These are phyloP conservation scores for Hemileia vastatrix DNA, from an alignment of 1,284 basidiomycete species.

Conservation along the genomic window DNA sequence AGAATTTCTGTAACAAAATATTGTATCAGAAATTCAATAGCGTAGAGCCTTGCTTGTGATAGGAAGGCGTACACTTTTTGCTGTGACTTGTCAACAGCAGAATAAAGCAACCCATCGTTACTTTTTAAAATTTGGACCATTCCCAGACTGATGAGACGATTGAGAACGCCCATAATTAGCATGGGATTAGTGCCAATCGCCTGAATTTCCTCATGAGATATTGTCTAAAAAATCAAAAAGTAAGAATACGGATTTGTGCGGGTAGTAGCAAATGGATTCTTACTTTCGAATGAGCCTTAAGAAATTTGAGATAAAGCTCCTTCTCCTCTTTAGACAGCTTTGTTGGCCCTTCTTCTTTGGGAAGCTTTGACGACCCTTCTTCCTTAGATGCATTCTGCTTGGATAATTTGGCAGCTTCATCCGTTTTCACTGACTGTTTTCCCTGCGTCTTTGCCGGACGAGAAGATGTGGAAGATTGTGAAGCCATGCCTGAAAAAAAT, in stretches of 20 bases:
- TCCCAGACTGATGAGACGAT: too few relatives aligned
- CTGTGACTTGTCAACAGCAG: conserved; percentile 23
- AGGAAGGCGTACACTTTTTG: conserved; percentile 13
- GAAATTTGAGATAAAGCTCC: conserved; percentile 19
- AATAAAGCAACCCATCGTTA: conserved; percentile 22
- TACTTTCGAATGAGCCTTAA: conserved; percentile 19
- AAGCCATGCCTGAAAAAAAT: too few relatives aligned
- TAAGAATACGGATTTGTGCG: too few relatives aligned
- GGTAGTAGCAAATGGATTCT: neutral
- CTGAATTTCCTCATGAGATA: conserved; percentile 23
- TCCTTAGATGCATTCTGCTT: too few relatives aligned
- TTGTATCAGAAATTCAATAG: neutral
- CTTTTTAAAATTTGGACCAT: conserved; percentile 22
- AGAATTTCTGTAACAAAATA: conserved; percentile 53
- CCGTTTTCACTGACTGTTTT: too few relatives aligned
- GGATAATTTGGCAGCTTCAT: too few relatives aligned
- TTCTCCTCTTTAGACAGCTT: conserved; percentile 23
- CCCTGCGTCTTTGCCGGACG: too few relatives aligned
- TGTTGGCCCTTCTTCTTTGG: too few relatives aligned
- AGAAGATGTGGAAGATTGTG: too few relatives aligned
- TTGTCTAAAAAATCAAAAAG: neutral
- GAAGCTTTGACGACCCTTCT: too few relatives aligned
- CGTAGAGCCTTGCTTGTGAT: neutral
- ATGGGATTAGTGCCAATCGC: too few relatives aligned
- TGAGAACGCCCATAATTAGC: too few relatives aligned